Evolutionary conservation across 306 rosid species (phyloP).

Genomic region (Trifolium fragiferum): DNA sequence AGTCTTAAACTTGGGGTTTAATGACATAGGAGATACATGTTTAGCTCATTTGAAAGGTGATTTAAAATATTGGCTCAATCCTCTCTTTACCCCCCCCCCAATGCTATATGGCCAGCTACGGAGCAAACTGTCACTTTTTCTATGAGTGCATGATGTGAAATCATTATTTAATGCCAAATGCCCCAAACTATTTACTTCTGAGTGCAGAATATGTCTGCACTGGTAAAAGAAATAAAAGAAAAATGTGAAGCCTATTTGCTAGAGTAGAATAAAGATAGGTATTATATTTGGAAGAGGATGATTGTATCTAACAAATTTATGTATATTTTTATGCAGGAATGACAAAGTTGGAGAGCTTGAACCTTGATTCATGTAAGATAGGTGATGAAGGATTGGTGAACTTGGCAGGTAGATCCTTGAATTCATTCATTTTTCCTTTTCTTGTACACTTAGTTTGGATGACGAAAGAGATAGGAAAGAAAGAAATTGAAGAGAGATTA

Average conservation of each 20-base stretch:
- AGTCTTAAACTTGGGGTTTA: constrained; percentile 82
- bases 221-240: not conserved
- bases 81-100: not conserved
- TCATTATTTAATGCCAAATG: not conserved
- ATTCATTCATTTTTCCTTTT: not conserved
- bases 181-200: not conserved
- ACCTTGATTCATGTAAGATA: constrained; percentile 86
- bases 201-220: constrained; percentile 8
- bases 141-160: constrained; percentile 10
- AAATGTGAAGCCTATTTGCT: constrained; percentile 6
- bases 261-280: constrained; percentile 17
- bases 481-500: constrained; percentile 13
- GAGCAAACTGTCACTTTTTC: constrained; percentile 16
- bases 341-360: constrained; percentile 84
- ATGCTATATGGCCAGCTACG: not conserved
- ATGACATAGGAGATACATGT: constrained; percentile 68
- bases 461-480: not conserved
- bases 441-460: constrained; percentile 7
- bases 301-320: constrained; percentile 25
- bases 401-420: constrained; percentile 67
- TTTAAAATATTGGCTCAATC: constrained; percentile 25
- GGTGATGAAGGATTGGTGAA: constrained; percentile 82
- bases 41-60: constrained; percentile 84
- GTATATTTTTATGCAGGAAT: constrained; percentile 57
- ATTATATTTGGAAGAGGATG: constrained; percentile 22